Evolutionary conservation across 1,139 yeast genomes (phyloP).

Genomic region (Yamadazyma diddensiae): DNA sequence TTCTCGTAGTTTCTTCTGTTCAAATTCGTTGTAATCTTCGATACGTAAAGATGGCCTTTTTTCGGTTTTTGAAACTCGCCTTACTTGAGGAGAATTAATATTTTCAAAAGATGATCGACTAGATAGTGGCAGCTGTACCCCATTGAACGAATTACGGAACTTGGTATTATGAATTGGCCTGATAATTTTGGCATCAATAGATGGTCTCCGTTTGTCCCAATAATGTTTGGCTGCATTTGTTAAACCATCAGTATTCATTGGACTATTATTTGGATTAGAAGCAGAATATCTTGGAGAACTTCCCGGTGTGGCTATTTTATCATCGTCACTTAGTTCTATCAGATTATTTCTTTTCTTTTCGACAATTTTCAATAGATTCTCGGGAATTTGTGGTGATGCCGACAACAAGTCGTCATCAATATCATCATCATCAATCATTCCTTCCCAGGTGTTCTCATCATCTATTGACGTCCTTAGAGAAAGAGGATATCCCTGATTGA

Average conservation of each 20-base stretch:
- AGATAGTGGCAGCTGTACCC: slow-evolving; percentile 17
- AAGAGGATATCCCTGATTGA: slow-evolving; percentile 4
- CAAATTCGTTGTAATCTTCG: slow-evolving; percentile 17
- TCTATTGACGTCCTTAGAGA: slow-evolving; percentile 16
- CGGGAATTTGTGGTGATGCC: slow-evolving; percentile 68
- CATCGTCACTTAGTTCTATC: slow-evolving; percentile 19
- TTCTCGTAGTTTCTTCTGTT: slow-evolving; percentile 21
- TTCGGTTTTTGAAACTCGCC: slow-evolving; percentile 10
- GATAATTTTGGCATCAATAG: slow-evolving; percentile 30
- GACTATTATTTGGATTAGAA: slow-evolving; percentile 4
- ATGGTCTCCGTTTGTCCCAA: slow-evolving; percentile 32
- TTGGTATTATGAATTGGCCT: slow-evolving; percentile 22
- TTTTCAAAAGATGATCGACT: slow-evolving; percentile 23
- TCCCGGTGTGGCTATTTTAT: slow-evolving; percentile 27
- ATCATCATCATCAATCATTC: slow-evolving; percentile 40
- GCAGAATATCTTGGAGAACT: slow-evolving; percentile 27
- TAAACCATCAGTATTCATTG: slow-evolving; percentile 18
- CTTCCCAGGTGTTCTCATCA: slow-evolving; percentile 17
- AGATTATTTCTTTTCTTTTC: slow-evolving; percentile 42
- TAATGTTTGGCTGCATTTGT: slow-evolving; percentile 20
- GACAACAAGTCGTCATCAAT: slow-evolving; percentile 52
- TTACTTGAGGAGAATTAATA: slow-evolving; percentile 4
- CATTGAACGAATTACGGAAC: slow-evolving; percentile 22
- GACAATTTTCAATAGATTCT: slow-evolving; percentile 52
- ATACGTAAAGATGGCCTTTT: slow-evolving; percentile 8